Evolutionary conservation across 805 yeast genomes (phyloP), one percentile per base, ranked within the genome.

Genomic region (Cyberlindnera euphorbiiphila): DNA sequence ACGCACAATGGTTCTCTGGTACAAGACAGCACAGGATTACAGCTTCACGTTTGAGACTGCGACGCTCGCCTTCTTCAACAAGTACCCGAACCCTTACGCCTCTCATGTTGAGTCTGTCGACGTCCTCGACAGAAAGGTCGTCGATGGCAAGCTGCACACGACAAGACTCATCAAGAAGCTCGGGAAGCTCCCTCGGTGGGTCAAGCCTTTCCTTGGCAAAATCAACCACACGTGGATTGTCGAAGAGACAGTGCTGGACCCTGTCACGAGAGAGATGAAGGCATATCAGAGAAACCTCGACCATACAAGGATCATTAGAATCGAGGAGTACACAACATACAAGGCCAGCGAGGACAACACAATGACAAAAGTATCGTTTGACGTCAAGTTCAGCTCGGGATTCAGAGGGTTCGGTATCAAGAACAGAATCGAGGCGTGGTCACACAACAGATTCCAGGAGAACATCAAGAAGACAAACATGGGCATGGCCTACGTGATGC

Each of bases 201-300:
- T 84, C 19, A 74, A 71, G 48, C 91, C 91, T 4, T 74, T 87
- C 37, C 59, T 88, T 42, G 89, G 91, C 2, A 67, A 71, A 32
- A 76, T 77, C 18, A 69, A 83, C 22, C 80, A 83, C 37, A 69
- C 86, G 10, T 85, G 93, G 91, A 77, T 89, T 28, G 72, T 89
- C 30, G 98, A 89, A 55, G 74, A 76, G 49, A 74, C 87, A 1
- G 61, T 81, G 9, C 81, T 89, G 15, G 83, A 89, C 58, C 86
- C 91, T 1, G 49, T 56, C 9, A 54, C 59, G 5, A 61, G 68
- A 42, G 65, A 66, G 8, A 67, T 89, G 73, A 53, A 65, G 39
- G 75, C 94, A 3, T 88, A 85, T 64, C 80, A 86, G 12, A 72
- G 87, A 44, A 89, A 89, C 57, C 61, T 89, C 32, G 97, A 91